Evolutionary conservation across 2,329 filamentous ascomycete genomes (phyloP).

Genomic region (Colletotrichum plurivorum): DNA sequence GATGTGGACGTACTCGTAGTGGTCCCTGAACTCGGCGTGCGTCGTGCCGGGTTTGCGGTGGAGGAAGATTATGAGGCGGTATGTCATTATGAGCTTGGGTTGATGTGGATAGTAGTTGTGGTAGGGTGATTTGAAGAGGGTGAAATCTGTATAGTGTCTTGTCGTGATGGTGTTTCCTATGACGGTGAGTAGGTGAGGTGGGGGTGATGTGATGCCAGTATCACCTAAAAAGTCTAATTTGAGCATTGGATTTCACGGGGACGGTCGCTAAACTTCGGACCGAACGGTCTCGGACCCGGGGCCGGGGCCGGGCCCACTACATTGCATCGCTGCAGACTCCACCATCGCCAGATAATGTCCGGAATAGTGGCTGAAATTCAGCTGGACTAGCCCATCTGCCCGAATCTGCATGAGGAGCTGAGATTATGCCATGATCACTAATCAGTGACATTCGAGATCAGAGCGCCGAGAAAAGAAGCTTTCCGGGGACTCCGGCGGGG

Average conservation of each 20-base stretch:
- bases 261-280: conserved; percentile 8
- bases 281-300: neutral
- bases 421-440: too few species aligned
- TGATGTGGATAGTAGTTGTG: neutral
- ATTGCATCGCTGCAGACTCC: neutral
- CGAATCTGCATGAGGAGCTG: too few species aligned
- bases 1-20: conserved; percentile 46
- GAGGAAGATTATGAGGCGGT: conserved; percentile 40
- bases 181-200: too few species aligned
- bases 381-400: too few species aligned
- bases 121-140: neutral
- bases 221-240: neutral
- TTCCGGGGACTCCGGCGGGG: too few species aligned
- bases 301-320: neutral
- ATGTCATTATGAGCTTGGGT: neutral
- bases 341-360: neutral
- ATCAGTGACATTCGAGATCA: too few species aligned
- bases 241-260: too few species aligned
- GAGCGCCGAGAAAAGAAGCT: too few species aligned
- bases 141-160: too few species aligned
- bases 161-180: neutral
- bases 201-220: neutral
- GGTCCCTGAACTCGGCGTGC: conserved; percentile 43
- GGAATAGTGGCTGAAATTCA: too few species aligned
- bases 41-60: conserved; percentile 42